These are phyloP conservation scores for Yamadazyma philogaea DNA, from an alignment of 805 yeast species.

Conservation along the genomic window DNA sequence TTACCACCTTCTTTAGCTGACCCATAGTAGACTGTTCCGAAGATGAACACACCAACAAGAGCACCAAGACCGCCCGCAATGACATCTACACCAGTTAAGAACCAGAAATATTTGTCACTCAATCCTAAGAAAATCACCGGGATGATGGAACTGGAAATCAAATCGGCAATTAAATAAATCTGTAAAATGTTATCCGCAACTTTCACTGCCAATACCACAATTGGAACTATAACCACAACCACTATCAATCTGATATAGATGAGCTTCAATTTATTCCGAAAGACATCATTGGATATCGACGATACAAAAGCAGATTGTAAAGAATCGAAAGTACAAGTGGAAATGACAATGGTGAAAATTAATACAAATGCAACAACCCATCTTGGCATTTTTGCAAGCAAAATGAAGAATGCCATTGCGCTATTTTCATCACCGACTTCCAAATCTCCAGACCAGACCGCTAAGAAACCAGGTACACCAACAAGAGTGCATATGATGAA, in stretches of 20 bases:
- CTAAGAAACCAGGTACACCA: conserved; percentile 82
- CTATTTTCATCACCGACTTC: conserved; percentile 54
- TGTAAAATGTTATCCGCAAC: conserved; percentile 81
- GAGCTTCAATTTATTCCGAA: conserved; percentile 73
- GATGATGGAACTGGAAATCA: conserved; percentile 80
- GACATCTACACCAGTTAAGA: conserved; percentile 74
- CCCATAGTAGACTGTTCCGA: conserved; percentile 77
- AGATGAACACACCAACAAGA: conserved; percentile 71
- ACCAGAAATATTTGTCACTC: conserved; percentile 57
- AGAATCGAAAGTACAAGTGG: conserved; percentile 88
- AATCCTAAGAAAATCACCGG: conserved; percentile 83
- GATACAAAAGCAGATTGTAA: conserved; percentile 87
- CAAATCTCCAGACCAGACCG: conserved; percentile 83
- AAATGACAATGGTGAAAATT: conserved; percentile 67
- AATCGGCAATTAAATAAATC: conserved; percentile 86
- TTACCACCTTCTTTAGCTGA: conserved; percentile 74
- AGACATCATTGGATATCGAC: conserved; percentile 82
- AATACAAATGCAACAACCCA: conserved; percentile 86
- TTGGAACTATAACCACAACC: conserved; percentile 77
- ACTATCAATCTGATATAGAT: conserved; percentile 69
- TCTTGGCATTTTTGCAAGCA: conserved; percentile 68
- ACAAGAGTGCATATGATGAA: conserved; percentile 64
- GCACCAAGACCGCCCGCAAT: conserved; percentile 85
- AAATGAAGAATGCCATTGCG: conserved; percentile 65
- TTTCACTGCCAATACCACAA: conserved; percentile 76